These are phyloP conservation scores for Paraglomus occultum DNA, from an alignment of 192 early-diverging fungal genomes.

Conservation along the genomic window DNA sequence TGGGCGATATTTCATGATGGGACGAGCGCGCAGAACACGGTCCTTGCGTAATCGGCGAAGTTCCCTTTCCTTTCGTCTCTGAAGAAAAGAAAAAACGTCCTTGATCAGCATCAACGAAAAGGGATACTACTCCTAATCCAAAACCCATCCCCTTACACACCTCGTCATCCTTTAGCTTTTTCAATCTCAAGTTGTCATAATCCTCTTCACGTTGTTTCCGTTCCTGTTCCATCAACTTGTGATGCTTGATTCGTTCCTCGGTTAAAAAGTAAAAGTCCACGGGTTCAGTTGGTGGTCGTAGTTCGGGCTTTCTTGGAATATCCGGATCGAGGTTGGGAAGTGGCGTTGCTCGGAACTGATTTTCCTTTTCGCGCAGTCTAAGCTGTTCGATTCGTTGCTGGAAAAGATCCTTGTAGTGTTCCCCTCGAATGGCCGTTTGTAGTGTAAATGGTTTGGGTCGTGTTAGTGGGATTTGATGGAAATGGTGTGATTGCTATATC, in stretches of 20 bases:
- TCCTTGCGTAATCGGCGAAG: constrained; percentile 13
- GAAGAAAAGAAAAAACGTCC: neutral
- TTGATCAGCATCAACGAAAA: no score
- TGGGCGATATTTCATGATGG: neutral
- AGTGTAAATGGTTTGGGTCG: constrained; percentile 21
- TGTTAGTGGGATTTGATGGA: neutral
- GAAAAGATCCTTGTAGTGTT: constrained; percentile 18
- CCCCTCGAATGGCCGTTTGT: constrained; percentile 4
- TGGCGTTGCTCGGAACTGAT: constrained; percentile 10
- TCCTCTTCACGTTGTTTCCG: constrained; percentile 1
- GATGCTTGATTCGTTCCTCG: constrained; percentile 5
- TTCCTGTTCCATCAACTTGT: neutral
- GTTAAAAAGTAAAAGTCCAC: constrained; percentile 4
- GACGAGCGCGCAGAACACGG: constrained; percentile 7
- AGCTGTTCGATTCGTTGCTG: neutral
- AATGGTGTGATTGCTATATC: neutral
- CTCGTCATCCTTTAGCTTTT: constrained; percentile 16
- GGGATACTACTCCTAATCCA: no score
- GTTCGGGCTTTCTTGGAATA: constrained; percentile 7
- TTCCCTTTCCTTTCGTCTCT: constrained; percentile 6
- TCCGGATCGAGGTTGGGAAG: constrained; percentile 12
- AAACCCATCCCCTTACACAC: neutral
- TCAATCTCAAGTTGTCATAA: neutral
- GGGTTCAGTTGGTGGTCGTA: constrained; percentile 9
- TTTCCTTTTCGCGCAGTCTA: neutral